These are phyloP conservation scores for Ceratobasidium sp. DNA, from an alignment of 1,284 basidiomycete species.

Conservation along the genomic window DNA sequence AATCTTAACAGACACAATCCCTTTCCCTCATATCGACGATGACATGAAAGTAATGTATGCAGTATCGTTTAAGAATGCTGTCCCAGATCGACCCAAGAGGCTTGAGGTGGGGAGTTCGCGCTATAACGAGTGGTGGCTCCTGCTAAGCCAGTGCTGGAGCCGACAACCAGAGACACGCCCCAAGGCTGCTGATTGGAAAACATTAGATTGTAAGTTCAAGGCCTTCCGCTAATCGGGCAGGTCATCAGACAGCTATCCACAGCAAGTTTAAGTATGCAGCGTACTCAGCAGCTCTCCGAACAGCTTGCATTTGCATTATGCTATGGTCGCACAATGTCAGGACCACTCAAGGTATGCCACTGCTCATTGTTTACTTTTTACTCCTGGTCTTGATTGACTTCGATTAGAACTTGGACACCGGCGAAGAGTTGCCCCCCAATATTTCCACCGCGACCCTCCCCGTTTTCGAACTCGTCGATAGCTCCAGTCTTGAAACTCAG, in stretches of 20 bases:
- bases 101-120: neutral
- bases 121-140: neutral
- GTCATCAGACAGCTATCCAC: too few species aligned
- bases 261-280: too few species aligned
- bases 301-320: slow-evolving; percentile 13
- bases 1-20: neutral
- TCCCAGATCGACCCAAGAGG: neutral
- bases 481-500: neutral
- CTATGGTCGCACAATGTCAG: slow-evolving; percentile 13
- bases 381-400: neutral
- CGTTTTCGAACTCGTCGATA: slow-evolving; percentile 9
- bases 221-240: too few species aligned
- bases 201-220: neutral
- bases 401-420: slow-evolving; percentile 32
- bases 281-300: neutral
- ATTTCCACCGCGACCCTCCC: neutral
- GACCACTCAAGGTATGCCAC: slow-evolving; percentile 26
- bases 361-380: too few species aligned
- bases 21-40: neutral
- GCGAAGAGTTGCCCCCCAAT: neutral
- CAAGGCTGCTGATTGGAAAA: neutral
- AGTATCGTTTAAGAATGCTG: neutral
- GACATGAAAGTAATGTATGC: neutral
- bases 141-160: neutral
- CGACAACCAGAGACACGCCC: neutral